phyloP scores from a whole-genome alignment of 495 filamentous ascomycete genomes.

The Mycothermus thermophilus region DNA sequence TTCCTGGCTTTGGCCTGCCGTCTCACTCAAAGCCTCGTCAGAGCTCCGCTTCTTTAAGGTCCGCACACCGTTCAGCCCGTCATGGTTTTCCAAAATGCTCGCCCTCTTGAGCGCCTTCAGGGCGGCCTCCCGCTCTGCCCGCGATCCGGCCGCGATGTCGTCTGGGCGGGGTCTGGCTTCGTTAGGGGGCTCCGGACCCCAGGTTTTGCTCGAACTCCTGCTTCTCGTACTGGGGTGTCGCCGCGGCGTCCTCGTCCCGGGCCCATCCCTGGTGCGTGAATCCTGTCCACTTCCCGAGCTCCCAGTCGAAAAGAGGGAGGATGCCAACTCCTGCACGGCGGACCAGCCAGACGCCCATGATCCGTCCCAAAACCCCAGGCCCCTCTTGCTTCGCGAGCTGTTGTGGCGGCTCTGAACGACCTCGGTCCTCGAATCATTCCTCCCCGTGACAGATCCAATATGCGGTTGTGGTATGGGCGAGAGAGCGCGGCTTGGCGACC shows the following conservation, averaged over 20 bases:
- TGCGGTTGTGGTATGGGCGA: conserved; percentile 30
- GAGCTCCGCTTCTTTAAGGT: conserved; percentile 41
- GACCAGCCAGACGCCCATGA: conserved; percentile 36
- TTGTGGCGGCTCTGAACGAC: conserved; percentile 19
- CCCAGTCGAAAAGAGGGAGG: conserved; percentile 30
- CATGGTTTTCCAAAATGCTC: conserved; percentile 38
- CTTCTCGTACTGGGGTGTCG: conserved; percentile 10
- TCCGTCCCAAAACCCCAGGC: conserved; percentile 25
- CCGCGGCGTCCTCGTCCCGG: conserved; percentile 12
- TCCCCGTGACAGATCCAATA: conserved; percentile 23
- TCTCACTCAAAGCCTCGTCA: conserved; percentile 27
- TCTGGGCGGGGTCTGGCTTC: conserved; percentile 23
- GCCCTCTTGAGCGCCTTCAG: conserved; percentile 34
- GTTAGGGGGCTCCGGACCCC: conserved; percentile 28
- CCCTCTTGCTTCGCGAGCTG: too few relatives aligned
- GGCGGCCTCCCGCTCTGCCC: conserved; percentile 32
- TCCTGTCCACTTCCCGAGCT: too few relatives aligned
- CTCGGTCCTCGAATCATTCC: conserved; percentile 18
- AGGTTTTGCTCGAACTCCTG: conserved; percentile 9
- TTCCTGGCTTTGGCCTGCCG: conserved; percentile 21
- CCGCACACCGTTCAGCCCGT: conserved; percentile 34
- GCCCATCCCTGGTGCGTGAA: conserved; percentile 18
- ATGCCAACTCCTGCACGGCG: conserved; percentile 29
- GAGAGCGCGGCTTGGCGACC: conserved; percentile 19
- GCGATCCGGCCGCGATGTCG: conserved; percentile 36